Percentiles rank a stretch among this genome's conserved stretches.
Evolutionary conservation across 345 rosid species (phyloP).

Genomic region (Xanthoceras sorbifolium): DNA sequence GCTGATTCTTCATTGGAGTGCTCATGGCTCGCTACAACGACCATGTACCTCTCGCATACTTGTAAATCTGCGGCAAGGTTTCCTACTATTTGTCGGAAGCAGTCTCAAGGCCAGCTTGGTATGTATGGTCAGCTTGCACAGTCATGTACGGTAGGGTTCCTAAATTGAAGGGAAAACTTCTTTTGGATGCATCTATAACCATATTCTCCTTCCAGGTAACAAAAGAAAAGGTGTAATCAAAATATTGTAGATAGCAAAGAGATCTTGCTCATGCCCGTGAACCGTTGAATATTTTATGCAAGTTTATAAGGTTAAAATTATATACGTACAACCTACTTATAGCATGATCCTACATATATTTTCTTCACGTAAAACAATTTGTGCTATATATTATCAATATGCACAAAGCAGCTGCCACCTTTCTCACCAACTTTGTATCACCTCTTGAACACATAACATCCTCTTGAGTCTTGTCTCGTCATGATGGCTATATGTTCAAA

Average conservation of each 20-base stretch:
- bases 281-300: slow-evolving; percentile 4
- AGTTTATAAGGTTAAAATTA: background rate
- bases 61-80: slow-evolving; percentile 56
- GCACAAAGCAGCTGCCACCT: background rate
- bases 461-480: too few relatives aligned
- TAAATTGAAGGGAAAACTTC: slow-evolving; percentile 32
- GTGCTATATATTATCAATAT: background rate
- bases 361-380: too few relatives aligned
- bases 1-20: slow-evolving; percentile 29
- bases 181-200: background rate
- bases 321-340: background rate
- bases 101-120: slow-evolving; percentile 47
- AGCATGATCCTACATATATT: too few relatives aligned
- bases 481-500: background rate
- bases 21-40: slow-evolving; percentile 35
- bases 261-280: slow-evolving; percentile 2
- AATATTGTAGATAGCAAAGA: slow-evolving; percentile 1
- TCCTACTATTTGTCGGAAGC: slow-evolving; percentile 55
- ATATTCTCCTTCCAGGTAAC: background rate
- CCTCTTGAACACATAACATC: background rate
- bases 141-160: slow-evolving; percentile 49
- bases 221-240: background rate
- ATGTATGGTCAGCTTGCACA: slow-evolving; percentile 53
- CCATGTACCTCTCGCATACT: slow-evolving; percentile 35
- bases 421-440: background rate